These are phyloP conservation scores for Solanum tacnaense DNA, from an alignment of 257 asterid genomes.

Conservation along the genomic window DNA sequence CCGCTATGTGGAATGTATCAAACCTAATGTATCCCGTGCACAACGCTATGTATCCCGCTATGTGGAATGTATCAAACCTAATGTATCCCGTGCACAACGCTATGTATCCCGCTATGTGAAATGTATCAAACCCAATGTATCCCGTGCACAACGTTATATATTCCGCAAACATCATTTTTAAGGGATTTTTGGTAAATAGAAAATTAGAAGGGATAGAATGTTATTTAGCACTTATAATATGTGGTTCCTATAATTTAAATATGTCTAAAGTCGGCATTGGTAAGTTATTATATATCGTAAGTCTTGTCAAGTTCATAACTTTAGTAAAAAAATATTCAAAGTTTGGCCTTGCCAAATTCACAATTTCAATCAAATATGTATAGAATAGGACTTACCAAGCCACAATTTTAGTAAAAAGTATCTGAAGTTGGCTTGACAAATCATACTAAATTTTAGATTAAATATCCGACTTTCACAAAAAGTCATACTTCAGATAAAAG, in stretches of 20 bases:
- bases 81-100: too few species aligned
- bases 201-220: too few species aligned
- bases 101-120: too few species aligned
- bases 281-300: not conserved
- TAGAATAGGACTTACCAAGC: not conserved
- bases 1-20: too few species aligned
- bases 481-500: not conserved
- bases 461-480: not conserved
- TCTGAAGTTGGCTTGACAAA: fast-evolving
- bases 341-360: not conserved
- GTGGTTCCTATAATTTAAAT: not conserved
- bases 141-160: too few species aligned
- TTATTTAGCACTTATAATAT: too few species aligned
- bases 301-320: not conserved
- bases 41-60: too few species aligned
- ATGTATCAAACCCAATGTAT: too few species aligned
- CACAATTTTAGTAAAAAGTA: not conserved
- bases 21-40: too few species aligned
- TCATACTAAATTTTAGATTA: not conserved
- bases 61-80: too few species aligned
- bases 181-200: too few species aligned
- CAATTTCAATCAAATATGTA: not conserved
- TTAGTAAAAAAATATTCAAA: not conserved
- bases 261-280: not conserved
- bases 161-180: too few species aligned